Evolutionary conservation across 116 monocot species (phyloP).

Genomic region (Zostera marina): DNA sequence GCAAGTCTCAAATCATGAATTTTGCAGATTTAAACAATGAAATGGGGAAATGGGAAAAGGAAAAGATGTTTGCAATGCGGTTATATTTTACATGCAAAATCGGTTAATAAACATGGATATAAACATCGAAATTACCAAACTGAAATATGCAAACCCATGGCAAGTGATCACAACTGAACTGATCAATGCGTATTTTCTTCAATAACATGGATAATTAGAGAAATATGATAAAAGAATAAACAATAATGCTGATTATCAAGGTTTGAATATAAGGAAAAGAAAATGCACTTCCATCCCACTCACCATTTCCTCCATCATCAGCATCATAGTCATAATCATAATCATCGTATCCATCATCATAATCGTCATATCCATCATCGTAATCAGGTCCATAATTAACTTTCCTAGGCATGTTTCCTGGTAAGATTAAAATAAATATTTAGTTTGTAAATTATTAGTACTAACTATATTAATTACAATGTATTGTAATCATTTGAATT

Average conservation of each 20-base stretch:
- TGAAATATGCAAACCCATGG: background rate
- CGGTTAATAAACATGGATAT: background rate
- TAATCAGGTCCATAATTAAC: slow-evolving; percentile 27
- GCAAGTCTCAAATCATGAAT: background rate
- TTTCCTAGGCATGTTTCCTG: slow-evolving; percentile 48
- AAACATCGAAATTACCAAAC: background rate
- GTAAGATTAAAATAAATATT: background rate
- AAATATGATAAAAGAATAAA: background rate
- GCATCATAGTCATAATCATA: slow-evolving; percentile 17
- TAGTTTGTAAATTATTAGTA: no score
- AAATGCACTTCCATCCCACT: background rate
- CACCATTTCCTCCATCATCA: slow-evolving; percentile 21
- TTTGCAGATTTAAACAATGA: background rate
- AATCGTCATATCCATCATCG: slow-evolving; percentile 26
- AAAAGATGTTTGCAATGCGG: background rate
- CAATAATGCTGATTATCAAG: background rate
- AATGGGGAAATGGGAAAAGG: background rate
- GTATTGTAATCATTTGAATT: no score
- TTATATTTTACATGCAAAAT: background rate
- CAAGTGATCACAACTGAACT: no score
- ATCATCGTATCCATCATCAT: slow-evolving; percentile 39
- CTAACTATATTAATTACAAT: no score
- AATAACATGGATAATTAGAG: no score
- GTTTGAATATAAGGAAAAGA: background rate
- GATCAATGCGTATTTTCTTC: no score